phyloP scores from a whole-genome alignment of 176 grass and related monocot species.

The Bromus sterilis region DNA sequence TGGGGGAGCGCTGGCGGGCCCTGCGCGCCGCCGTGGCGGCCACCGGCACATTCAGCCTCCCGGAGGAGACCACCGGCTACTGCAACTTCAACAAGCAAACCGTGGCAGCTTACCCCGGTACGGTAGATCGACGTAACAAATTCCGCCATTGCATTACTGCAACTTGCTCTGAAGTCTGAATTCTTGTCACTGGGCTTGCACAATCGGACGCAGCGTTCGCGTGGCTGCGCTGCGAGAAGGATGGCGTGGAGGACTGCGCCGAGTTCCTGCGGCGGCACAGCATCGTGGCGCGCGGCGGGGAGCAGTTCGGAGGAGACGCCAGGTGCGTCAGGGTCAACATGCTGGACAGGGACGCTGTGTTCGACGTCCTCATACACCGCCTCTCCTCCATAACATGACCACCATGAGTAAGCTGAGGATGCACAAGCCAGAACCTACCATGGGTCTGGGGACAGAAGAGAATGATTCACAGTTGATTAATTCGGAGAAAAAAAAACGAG shows the following conservation, averaged over 20 bases:
- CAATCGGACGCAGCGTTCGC: constrained; percentile 17
- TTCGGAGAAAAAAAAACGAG: background rate
- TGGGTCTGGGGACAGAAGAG: too few relatives aligned
- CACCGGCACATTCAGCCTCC: constrained; percentile 32
- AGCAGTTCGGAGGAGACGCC: constrained; percentile 21
- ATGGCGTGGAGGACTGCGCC: background rate
- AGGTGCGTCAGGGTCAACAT: constrained; percentile 44
- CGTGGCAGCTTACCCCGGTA: constrained; percentile 3
- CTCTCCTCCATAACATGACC: background rate
- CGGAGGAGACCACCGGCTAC: background rate
- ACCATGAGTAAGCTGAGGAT: background rate
- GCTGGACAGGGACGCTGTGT: constrained; percentile 24
- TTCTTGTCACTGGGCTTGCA: background rate
- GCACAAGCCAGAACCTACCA: background rate
- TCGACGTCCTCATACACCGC: background rate
- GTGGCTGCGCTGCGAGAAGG: constrained; percentile 44
- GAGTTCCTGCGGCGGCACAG: constrained; percentile 21
- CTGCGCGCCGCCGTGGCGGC: constrained; percentile 14
- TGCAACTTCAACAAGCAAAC: constrained; percentile 33
- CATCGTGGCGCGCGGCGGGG: constrained; percentile 28
- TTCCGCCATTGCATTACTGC: background rate
- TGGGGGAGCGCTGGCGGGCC: constrained; percentile 24
- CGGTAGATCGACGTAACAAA: too few relatives aligned
- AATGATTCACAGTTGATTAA: background rate
- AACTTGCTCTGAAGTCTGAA: background rate